Evolutionary conservation across 257 asterid genomes (phyloP), one percentile per base, ranked within the genome.

Genomic region (Fraxinus americana): DNA sequence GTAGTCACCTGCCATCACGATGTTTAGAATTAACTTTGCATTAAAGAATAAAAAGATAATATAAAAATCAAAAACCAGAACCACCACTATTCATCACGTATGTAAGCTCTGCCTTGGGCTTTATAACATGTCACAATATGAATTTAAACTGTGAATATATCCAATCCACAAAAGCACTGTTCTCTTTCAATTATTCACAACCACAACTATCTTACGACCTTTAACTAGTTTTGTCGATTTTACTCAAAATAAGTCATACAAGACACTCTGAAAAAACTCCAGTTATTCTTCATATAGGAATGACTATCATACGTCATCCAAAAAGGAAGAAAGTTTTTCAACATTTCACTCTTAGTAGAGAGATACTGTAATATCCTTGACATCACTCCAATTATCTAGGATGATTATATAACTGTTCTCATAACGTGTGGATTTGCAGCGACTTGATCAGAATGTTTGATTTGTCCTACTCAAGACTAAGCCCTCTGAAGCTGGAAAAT

Each of bases 1-100:
- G 99, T 96, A 78, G 87, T 83, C 75, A 96, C 99, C 99, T 96
- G 89, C 75, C 14, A 87, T 67, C 78, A 82, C 70, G 72, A 72
- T 78, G 80, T 25, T 83, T 25, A 34, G 70, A 67, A 82, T 85
- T 79, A 82, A 36, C 43, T n/a, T 34, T n/a, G 34, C 78, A 50
- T 80, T 67, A 48, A 50, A 27, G 57, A 54, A 68, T 30, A 68
- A 30, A 77, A 38, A 75, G 77, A 54, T 21, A 30, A 17, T 57
- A 25, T 39, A 27, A 27, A 27, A 27, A 27, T 38, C 52, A n/a
- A 67, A 19, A 54, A 54, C 11, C 63, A 16, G 13, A 36, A 32
- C 11, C 61, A n/a, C 19, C 21, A 71, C 14, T 63, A 63, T 21
- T 2, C 35, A 63, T 25, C 32, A 25, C 6, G 25, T 63, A 3